Conservation (phyloP, 208 protist genomes). For the Leptomonas pyrrhocoris region DNA sequence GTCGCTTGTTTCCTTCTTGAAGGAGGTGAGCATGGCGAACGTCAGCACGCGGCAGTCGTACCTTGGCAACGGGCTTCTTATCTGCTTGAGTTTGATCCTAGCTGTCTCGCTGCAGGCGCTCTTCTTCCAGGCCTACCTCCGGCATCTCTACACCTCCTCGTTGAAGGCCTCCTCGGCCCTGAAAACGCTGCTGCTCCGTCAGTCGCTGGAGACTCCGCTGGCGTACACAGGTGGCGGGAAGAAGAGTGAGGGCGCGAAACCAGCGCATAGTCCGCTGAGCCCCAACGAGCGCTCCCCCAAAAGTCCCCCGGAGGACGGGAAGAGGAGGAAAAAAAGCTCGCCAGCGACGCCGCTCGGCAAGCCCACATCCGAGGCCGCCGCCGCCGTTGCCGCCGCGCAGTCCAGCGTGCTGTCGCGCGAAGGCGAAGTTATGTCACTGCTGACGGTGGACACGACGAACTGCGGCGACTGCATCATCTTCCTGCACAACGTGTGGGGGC, state of each 20-base stretch:
- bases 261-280: slow-evolving; percentile 2
- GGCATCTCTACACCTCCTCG: slow-evolving; percentile 58
- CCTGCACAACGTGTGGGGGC: slow-evolving; percentile 78
- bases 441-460: slow-evolving; percentile 65
- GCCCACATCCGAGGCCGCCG: slow-evolving; percentile 5
- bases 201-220: slow-evolving; percentile 48
- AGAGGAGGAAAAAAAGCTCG: slow-evolving; percentile 14
- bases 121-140: slow-evolving; percentile 73
- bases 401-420: slow-evolving; percentile 37
- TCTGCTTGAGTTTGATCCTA: slow-evolving; percentile 50
- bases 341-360: slow-evolving; percentile 8
- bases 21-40: slow-evolving; percentile 42
- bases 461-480: slow-evolving; percentile 72
- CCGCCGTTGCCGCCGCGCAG: background rate
- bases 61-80: slow-evolving; percentile 45
- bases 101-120: slow-evolving; percentile 58
- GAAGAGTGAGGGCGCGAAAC: slow-evolving; percentile 1
- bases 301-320: slow-evolving; percentile 12
- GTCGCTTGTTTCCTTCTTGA: slow-evolving; percentile 55
- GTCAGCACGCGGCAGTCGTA: slow-evolving; percentile 21
- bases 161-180: slow-evolving; percentile 62
- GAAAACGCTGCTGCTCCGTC: slow-evolving; percentile 63
- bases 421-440: slow-evolving; percentile 58
- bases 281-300: slow-evolving; percentile 6
- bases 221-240: slow-evolving; percentile 30